These are phyloP conservation scores for Scheffersomyces titani DNA, from an alignment of 1,139 yeast genomes.

Conservation along the genomic window DNA sequence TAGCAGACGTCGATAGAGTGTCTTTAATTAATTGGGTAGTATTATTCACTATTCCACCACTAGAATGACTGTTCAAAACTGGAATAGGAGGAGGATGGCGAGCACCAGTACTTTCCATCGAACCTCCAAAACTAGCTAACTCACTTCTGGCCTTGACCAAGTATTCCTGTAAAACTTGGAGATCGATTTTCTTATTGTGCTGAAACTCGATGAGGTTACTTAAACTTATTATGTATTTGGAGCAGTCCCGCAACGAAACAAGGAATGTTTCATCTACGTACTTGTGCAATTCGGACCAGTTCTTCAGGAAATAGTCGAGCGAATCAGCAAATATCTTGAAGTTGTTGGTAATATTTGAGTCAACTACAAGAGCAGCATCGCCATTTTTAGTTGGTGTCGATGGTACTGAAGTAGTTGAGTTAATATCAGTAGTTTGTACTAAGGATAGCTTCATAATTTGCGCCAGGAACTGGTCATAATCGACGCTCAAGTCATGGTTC, in stretches of 20 bases:
- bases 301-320: constrained; percentile 50
- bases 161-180: constrained; percentile 83
- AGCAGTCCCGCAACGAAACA: constrained; percentile 81
- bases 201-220: constrained; percentile 77
- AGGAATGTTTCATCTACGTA: constrained; percentile 80
- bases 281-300: constrained; percentile 47
- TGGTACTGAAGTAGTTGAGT: constrained; percentile 4
- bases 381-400: constrained; percentile 11
- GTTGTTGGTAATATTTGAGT: constrained; percentile 21
- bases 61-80: constrained; percentile 19
- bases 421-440: constrained; percentile 33
- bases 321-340: constrained; percentile 45
- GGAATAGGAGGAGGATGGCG: constrained; percentile 33
- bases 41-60: constrained; percentile 42
- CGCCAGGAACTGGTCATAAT: constrained; percentile 68
- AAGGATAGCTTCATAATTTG: constrained; percentile 71
- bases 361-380: constrained; percentile 11
- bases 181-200: constrained; percentile 89
- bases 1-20: constrained; percentile 47
- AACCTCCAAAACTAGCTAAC: constrained; percentile 26
- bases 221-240: constrained; percentile 78
- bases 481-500: constrained; percentile 70
- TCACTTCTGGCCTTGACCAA: constrained; percentile 70
- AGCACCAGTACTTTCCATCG: constrained; percentile 9
- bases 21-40: constrained; percentile 50